Evolutionary conservation across 345 rosid genomes (phyloP).

Genomic region (Conringia planisiliqua): DNA sequence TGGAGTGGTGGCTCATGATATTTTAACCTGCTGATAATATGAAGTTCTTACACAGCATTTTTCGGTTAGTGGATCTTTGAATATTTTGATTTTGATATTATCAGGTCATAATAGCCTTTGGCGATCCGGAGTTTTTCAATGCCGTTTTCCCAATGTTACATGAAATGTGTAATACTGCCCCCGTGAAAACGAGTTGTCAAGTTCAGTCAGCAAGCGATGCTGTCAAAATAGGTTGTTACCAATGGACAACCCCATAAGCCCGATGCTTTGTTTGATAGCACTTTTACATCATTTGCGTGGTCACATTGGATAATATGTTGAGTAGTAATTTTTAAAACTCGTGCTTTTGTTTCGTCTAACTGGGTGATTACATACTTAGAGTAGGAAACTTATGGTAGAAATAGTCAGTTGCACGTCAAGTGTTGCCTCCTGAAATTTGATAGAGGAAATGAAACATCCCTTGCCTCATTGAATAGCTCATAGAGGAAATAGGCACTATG

Average conservation of each 20-base stretch:
- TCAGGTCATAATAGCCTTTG: conserved; percentile 83
- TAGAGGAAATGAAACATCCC: neutral
- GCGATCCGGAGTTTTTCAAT: conserved; percentile 65
- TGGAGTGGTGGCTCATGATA: neutral
- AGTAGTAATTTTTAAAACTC: neutral
- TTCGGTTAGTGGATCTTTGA: neutral
- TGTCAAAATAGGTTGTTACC: conserved; percentile 57
- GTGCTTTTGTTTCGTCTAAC: neutral
- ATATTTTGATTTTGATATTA: conserved; percentile 6
- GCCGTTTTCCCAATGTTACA: conserved; percentile 62
- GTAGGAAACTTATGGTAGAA: conserved; percentile 2
- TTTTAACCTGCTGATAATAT: neutral
- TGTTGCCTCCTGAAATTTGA: conserved; percentile 5
- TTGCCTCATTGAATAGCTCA: neutral
- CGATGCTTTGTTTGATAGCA: neutral
- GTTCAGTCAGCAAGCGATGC: conserved; percentile 44
- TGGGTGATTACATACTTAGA: conserved; percentile 8
- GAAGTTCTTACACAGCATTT: conserved; percentile 2
- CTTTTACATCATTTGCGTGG: conserved; percentile 4
- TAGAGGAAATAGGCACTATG: neutral
- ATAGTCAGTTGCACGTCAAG: neutral
- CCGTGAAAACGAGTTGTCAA: conserved; percentile 37
- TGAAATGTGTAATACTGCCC: conserved; percentile 63
- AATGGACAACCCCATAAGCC: neutral
- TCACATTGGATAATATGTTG: conserved; percentile 1